A percentile compares a stretch with the other conserved stretches of the same genome.
Conservation (phyloP, 257 asterid species). For the Penstemon eatonii region DNA sequence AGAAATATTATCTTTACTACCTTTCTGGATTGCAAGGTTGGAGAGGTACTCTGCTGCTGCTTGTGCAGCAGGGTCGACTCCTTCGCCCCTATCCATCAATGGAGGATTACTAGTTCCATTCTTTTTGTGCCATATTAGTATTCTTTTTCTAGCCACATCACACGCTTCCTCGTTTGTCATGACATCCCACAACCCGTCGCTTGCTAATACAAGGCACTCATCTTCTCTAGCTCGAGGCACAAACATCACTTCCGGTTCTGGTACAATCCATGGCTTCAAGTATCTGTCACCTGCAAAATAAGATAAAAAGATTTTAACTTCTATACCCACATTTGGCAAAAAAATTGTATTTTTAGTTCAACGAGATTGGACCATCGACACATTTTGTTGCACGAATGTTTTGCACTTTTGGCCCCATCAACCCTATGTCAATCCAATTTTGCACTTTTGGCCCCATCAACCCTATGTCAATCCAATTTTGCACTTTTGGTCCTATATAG, state of each 20-base stretch:
- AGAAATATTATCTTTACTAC: slow-evolving; percentile 75
- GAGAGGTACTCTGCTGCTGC: slow-evolving; percentile 80
- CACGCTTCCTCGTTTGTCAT: slow-evolving; percentile 73
- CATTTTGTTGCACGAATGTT: no score
- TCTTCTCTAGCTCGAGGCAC: slow-evolving; percentile 74
- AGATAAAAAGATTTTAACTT: not conserved
- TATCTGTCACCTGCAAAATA: slow-evolving; percentile 65
- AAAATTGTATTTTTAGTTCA: no score
- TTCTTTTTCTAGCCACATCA: slow-evolving; percentile 61
- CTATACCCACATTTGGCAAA: slow-evolving; percentile 7
- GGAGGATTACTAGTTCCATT: slow-evolving; percentile 44
- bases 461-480: no score
- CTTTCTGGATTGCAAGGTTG: slow-evolving; percentile 63
- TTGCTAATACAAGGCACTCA: slow-evolving; percentile 73
- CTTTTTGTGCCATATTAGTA: slow-evolving; percentile 77
- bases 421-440: no score
- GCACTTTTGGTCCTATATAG: no score
- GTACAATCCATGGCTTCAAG: slow-evolving; percentile 82
- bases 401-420: no score
- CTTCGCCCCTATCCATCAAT: slow-evolving; percentile 53
- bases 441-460: no score
- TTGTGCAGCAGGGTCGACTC: slow-evolving; percentile 81
- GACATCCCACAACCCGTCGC: slow-evolving; percentile 88
- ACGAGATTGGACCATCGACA: no score
- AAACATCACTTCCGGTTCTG: slow-evolving; percentile 74